These are phyloP conservation scores for Euphorbia peplus DNA, from an alignment of 345 rosid species.

Conservation along the genomic window DNA sequence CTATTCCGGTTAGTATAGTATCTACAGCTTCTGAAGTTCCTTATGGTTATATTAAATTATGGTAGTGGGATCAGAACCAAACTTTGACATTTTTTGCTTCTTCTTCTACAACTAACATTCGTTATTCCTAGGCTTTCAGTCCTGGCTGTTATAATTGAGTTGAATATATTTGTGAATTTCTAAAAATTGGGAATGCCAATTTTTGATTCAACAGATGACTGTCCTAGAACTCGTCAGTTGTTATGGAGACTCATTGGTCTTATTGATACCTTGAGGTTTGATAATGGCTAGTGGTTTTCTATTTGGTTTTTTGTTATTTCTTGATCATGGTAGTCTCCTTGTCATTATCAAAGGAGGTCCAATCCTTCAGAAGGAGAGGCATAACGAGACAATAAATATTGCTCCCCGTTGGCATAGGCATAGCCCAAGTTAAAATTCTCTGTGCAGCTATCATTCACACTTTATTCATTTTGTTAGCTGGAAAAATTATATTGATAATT, in stretches of 20 bases:
- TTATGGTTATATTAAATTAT: not conserved
- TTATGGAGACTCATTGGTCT: not conserved
- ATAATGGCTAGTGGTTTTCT: not conserved
- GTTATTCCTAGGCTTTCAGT: not conserved
- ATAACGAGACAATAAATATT: not conserved
- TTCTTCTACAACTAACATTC: not conserved
- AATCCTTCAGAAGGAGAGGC: not conserved
- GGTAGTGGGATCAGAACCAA: not conserved
- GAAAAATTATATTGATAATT: not conserved
- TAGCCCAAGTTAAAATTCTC: not conserved
- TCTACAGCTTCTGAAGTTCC: constrained; percentile 7
- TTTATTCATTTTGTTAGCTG: not conserved
- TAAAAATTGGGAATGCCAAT: not conserved
- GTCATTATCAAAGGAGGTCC: not conserved
- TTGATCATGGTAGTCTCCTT: not conserved
- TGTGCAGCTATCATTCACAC: not conserved
- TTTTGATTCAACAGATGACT: not conserved
- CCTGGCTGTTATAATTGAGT: not conserved
- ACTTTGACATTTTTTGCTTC: not conserved
- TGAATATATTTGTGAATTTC: not conserved
- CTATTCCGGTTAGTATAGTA: constrained; percentile 78
- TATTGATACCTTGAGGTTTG: not conserved
- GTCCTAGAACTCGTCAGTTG: not conserved
- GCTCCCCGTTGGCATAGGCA: not conserved
- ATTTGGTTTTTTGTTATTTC: not conserved